phyloP scores from a whole-genome alignment of 257 asterid species.

The Gardenia jasminoides region DNA sequence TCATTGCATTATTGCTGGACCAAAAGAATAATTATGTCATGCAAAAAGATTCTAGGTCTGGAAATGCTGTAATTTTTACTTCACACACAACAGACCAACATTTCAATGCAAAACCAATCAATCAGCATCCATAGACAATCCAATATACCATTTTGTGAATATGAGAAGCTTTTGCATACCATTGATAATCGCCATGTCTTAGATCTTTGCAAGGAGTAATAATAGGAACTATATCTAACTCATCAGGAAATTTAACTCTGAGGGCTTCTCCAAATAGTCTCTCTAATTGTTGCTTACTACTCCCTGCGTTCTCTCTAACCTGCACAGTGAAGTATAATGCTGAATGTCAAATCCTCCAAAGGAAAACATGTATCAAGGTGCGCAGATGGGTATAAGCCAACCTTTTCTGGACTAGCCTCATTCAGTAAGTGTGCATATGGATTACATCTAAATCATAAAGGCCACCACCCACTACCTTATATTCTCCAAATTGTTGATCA shows the following conservation, averaged over 20 bases:
- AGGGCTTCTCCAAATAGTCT: conserved; percentile 60
- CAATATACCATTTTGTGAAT: neutral
- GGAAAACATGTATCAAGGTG: neutral
- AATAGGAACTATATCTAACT: conserved; percentile 48
- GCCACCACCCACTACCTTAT: neutral
- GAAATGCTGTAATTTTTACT: neutral
- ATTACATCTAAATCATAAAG: neutral
- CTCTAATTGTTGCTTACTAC: conserved; percentile 61
- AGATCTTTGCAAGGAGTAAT: conserved; percentile 72
- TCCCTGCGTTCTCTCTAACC: conserved; percentile 51
- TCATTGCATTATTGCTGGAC: conserved; percentile 93
- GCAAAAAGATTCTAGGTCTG: neutral
- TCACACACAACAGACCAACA: neutral
- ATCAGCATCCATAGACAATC: too few relatives aligned
- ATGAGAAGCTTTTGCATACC: conserved; percentile 40
- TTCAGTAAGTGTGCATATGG: neutral
- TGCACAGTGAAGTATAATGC: conserved; percentile 21
- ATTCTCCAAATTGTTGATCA: neutral
- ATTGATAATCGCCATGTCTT: conserved; percentile 82
- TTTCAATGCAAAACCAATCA: neutral
- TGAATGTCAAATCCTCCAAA: neutral
- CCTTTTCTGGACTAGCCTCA: neutral
- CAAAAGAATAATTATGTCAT: conserved; percentile 19
- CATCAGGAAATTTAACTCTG: conserved; percentile 60
- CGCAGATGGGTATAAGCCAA: neutral